Base-by-base conservation (phyloP, 371 early-diverging fungal species). In the Mortierella sp. region DNA sequence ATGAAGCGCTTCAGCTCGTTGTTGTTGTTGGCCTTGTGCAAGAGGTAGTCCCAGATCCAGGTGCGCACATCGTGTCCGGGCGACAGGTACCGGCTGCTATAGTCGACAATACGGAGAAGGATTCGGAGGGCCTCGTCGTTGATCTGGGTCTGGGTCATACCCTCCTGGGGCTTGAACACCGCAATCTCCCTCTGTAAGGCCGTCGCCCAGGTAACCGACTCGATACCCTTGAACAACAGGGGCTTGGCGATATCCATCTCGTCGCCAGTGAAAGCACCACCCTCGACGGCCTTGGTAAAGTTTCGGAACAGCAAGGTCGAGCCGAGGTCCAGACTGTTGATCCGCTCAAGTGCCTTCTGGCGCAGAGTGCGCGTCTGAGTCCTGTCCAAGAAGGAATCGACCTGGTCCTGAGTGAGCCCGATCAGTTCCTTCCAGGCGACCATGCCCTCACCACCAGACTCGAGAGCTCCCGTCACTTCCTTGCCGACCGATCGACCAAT, bases 361-460 rank as follows among this genome's bases (percentile, higher is more conserved):
- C 84, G 84, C 48, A 70, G 14, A 3, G 63, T n/a, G 9, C 84
- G 84, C 13, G 44, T 41, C 14, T 45, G 63, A 0, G 70, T 69
- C 44, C n/a, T 79, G 74, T 83, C 84, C 70, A 83, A 31, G 73
- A 79, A 83, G 7, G 5, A n/a, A 52, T 74, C 50, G 16, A 73
- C 79, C 50, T 76, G 65, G 37, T 79, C 84, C 40, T 79, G 73
- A 14, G 79, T 50, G n/a, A 70, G 37, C 5, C 70, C 76, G 24
- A 66, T 45, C 10, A 83, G 39, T 44, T 78, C 84, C 3, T 55
- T 40, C 84, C 84, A 83, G 43, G 79, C 72, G 4, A 64, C 52
- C 45, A 47, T 58, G 16, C 58, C 78, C 13, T 71, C 72, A 5
- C n/a, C 40, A 19, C 70, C 75, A 14, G 45, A 29, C 29, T 44